Evolutionary conservation across 2,329 filamentous ascomycete genomes (phyloP), one percentile per base, ranked within the genome.

Genomic region (Calonectria honghensis): DNA sequence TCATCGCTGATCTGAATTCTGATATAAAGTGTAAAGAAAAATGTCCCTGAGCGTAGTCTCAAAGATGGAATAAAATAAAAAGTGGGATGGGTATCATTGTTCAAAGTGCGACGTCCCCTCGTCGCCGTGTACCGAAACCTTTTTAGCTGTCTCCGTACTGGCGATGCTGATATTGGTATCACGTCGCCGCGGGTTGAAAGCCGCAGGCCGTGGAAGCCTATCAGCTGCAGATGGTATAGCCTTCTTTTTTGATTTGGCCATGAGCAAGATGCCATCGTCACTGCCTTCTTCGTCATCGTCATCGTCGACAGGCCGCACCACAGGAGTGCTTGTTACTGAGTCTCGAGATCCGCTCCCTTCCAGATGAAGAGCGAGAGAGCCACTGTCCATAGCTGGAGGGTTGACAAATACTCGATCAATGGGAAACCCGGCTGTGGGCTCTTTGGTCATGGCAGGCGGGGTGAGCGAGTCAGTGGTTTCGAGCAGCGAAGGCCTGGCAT

Each of bases 61-160:
- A 73, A 72, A 54, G 37, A 73, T 3, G 18, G 41, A 45, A 41
- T 20, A 76, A 74, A 75, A 75, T 51, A 76, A 67, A 68, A 71
- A 76, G 72, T 57, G 72, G 76, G 70, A 70, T 69, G 80, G 79
- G 77, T 77, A 79, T 81, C 76, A 81, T 76, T 72, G 57, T 76
- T 81, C 80, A 73, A 78, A 80, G 54, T 76, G 74, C 35, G 78
- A 79, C 76, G 64, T 75, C 73, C 77, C 75, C 75, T 83, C 82
- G 75, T 83, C 85, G 74, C 83, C 83, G 74, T 85, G 82, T 65
- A 86, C 79, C 50, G 84, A 76, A 24, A 91, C 81, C 81, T 91
- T 92, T 84, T 92, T 93, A 50, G 91, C 91, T 54, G 91, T 93
- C 78, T 93, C 91, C 1, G 90, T 92, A 80, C 91, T 93, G 39